Evolutionary conservation across 169 alveolate genomes (phyloP), one percentile per base, ranked within the genome.

Genomic region (Eimeria mitis): DNA sequence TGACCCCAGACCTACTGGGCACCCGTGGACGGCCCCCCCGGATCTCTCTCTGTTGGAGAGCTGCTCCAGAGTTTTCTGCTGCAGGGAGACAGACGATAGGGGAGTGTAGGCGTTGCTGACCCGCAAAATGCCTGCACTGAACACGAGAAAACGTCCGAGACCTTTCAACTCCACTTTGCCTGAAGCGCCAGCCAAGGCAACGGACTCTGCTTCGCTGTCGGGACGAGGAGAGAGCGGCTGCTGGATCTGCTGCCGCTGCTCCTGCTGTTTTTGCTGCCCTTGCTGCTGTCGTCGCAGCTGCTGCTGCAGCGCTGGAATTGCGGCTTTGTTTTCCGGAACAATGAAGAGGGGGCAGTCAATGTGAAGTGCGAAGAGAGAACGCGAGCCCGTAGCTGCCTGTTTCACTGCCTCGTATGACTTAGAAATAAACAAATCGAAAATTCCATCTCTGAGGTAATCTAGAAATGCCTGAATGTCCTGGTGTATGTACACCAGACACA

Each of bases 381-480:
- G 91, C 42, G 96, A 89, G 49, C 94, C 79, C 28, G 97, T 95
- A 40, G 99, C 98, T 34, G 97, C 98, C 78, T 97, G 97, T 37
- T 97, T 98, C 34, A 98, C 98, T 88, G 97, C 98, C 89, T 68
- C 98, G 73, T 97, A 97, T 52, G 99, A 98, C 61, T 95, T 95
- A 65, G 98, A 94, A 59, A 98, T 95, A 89, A 98, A 97, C 34
- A 97, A 97, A 78, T 97, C 97, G 85, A 98, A 95, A 25, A 98
- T 98, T 31, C 98, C 99, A 79, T 98, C 99, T 54, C 97, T 97
- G n/a, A 98, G 88, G 88, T 98, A 98, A 47, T 97, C 98, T 96
- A 97, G 76, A 87, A 98, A 95, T 71, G 96, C 92, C 49, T 89
- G 91, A 54, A 97, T 94, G 89, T 98, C 99, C 90, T 97, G 97